Evolutionary conservation across 768 basidiomycete genomes (phyloP), one percentile per base, ranked within the genome.

Genomic region (Phlebiopsis gigantea): DNA sequence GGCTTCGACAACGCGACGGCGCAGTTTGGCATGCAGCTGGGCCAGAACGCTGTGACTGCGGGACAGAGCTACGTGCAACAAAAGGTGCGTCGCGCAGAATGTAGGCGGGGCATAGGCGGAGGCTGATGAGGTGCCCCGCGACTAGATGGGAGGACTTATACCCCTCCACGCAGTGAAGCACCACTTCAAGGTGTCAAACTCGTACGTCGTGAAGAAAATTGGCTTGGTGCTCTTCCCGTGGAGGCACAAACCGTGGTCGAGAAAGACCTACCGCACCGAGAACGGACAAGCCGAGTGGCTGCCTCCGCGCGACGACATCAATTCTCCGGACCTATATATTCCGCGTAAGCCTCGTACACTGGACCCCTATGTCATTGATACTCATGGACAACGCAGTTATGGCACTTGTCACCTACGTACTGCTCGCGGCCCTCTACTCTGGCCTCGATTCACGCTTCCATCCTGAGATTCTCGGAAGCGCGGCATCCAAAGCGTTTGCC

Each of bases 31-130:
- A 91, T 98, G 83, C 96, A 98, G 69, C 83, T 98, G 28, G 95
- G 96, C 3, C 85, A 85, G 61, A 90, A 82, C 58, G 96, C 96
- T 0, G 88, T 98, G 2, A 85, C 87, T 5, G 96, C 93, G 0
- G 96, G 97, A 0, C 93, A 96, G 69, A 91, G 94, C 48, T 98
- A 98, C 61, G 88, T 99, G 46, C 91, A 94, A 71, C 88, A 88
- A 70, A 98, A 98, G 69, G 92, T 96, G 61, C 60, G 86, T 76
- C 54, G 19, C 21, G 28, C 50, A 15, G 0, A 15, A 6, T 21
- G 56, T 29, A 1, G n/a, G n/a, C n/a, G n/a, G n/a, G n/a, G n/a
- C n/a, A n/a, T n/a, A 39, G 34, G 24, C 55, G 26, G n/a, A 24
- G 54, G 26, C 30, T 55, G 19, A 48, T 3, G 46, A 53, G 62